Evolutionary conservation across 1,139 yeast species (phyloP).

Genomic region (Pichia norvegensis): DNA sequence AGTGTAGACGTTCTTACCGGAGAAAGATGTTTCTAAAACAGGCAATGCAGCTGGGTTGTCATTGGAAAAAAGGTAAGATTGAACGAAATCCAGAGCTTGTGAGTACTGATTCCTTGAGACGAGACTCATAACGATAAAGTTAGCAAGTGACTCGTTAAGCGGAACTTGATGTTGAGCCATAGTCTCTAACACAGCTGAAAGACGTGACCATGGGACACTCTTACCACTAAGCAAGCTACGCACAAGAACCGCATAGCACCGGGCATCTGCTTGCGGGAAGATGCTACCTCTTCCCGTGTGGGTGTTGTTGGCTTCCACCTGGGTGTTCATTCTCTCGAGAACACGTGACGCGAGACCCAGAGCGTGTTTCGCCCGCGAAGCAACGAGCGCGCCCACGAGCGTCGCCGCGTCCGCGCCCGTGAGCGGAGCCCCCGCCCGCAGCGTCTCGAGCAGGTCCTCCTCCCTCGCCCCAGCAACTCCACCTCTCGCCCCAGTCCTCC

Average conservation of each 20-base stretch:
- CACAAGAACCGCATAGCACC: not conserved
- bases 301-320: too few species aligned
- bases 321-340: not conserved
- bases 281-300: too few species aligned
- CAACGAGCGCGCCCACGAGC: not conserved
- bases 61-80: slow-evolving; percentile 9
- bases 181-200: not conserved
- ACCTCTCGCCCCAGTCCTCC: not conserved
- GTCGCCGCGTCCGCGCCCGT: too few species aligned
- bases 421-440: not conserved
- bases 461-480: slow-evolving; percentile 16
- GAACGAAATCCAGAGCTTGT: not conserved
- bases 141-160: not conserved
- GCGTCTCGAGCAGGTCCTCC: slow-evolving; percentile 17
- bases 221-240: not conserved
- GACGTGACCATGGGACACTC: not conserved
- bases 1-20: slow-evolving; percentile 9
- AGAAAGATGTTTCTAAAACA: too few species aligned
- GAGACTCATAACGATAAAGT: not conserved
- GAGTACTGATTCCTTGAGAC: not conserved
- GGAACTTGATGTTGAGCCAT: not conserved
- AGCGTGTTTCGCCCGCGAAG: not conserved
- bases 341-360: not conserved
- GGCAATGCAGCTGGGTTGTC: slow-evolving; percentile 12
- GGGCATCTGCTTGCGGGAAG: not conserved